Evolutionary conservation across 495 filamentous ascomycete species (phyloP).

Genomic region (Penicillium antarcticum): DNA sequence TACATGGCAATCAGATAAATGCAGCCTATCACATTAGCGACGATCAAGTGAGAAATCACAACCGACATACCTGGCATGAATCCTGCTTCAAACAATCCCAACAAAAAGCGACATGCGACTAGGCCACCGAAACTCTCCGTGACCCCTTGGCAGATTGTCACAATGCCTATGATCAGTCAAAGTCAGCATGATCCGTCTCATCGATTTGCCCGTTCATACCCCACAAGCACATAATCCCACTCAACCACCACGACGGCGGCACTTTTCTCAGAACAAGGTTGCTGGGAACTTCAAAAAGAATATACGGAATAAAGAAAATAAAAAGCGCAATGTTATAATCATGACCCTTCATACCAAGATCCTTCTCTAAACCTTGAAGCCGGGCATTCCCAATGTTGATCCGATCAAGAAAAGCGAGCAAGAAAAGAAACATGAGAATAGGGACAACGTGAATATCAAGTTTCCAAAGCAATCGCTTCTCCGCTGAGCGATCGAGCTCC

Average conservation of each 20-base stretch:
- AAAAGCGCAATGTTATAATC: constrained; percentile 61
- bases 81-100: constrained; percentile 58
- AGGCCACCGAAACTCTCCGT: constrained; percentile 50
- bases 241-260: constrained; percentile 56
- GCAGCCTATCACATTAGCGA: constrained; percentile 22
- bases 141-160: constrained; percentile 57
- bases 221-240: constrained; percentile 54
- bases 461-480: constrained; percentile 36
- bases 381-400: constrained; percentile 64
- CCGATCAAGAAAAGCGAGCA: constrained; percentile 42
- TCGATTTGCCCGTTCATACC: constrained; percentile 23
- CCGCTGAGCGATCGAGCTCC: constrained; percentile 20
- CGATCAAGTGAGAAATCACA: not conserved
- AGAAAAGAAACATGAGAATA: constrained; percentile 33
- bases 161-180: constrained; percentile 26
- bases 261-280: constrained; percentile 66
- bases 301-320: constrained; percentile 66
- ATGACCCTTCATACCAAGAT: constrained; percentile 53
- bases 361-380: constrained; percentile 56
- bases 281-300: constrained; percentile 60
- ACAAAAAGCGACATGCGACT: constrained; percentile 50
- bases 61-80: constrained; percentile 48
- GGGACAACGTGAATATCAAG: constrained; percentile 41
- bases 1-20: constrained; percentile 58
- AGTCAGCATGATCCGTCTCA: not conserved